phyloP scores from a whole-genome alignment of 176 grass and related monocot genomes.

The Musa itinerans region DNA sequence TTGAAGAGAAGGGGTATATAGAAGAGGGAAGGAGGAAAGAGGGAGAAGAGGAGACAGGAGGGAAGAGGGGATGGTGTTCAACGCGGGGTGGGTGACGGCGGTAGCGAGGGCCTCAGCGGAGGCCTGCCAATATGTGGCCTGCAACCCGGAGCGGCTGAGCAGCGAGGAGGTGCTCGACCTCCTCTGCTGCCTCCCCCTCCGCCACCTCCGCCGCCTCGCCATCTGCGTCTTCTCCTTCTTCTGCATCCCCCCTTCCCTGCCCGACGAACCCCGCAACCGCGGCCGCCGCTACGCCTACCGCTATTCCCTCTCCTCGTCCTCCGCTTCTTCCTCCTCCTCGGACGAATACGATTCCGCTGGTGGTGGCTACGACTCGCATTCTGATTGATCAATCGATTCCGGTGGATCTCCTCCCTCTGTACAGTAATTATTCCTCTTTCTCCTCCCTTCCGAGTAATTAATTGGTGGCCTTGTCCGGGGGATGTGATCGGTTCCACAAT shows the following conservation, averaged over 20 bases:
- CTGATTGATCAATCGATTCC: constrained; percentile 24
- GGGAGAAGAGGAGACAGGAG: background rate
- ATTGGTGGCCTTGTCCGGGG: background rate
- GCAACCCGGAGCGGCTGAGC: constrained; percentile 81
- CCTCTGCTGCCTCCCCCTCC: constrained; percentile 68
- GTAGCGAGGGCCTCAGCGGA: constrained; percentile 74
- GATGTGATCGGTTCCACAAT: no score
- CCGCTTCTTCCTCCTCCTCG: background rate
- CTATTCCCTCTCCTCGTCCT: constrained; percentile 14
- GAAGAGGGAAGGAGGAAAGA: background rate
- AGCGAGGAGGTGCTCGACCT: constrained; percentile 63
- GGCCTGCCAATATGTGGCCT: constrained; percentile 76
- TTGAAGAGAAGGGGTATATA: no score
- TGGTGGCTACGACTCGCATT: constrained; percentile 30
- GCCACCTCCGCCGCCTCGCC: constrained; percentile 54
- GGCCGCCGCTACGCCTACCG: constrained; percentile 15
- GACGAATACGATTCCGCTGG: constrained; percentile 15
- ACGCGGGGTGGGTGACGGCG: constrained; percentile 49
- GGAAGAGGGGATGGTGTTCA: constrained; percentile 35
- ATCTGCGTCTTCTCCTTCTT: constrained; percentile 53
- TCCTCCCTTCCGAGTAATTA: background rate
- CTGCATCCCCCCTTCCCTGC: constrained; percentile 47
- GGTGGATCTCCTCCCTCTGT: background rate
- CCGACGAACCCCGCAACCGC: background rate
- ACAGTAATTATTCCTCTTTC: background rate